Evolutionary conservation across 331 rosid species (phyloP), one percentile per base, ranked within the genome.

Genomic region (Prunus yedoensis): DNA sequence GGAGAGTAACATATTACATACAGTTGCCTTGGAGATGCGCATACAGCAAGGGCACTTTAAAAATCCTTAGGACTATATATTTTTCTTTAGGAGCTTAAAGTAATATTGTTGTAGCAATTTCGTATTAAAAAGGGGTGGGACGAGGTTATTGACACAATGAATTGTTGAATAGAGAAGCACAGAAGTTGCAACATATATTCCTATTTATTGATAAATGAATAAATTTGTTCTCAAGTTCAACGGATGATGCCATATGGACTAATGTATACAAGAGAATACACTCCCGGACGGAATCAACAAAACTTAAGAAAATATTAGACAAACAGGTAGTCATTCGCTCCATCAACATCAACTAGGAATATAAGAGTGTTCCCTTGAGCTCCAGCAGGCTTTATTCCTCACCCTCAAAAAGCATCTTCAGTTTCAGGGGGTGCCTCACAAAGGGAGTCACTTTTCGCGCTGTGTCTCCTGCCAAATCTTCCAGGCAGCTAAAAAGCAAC

Each of bases 1-100:
- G 87, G 79, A 78, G 80, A 79, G 70, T 85, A 63, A 80, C 59
- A 49, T 54, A 66, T 14, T 4, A 5, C 41, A 32, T 32, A 49
- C 30, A 43, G 54, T 10, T 47, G 38, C 43, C 25, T 45, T n/a
- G 12, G 5, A 23, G 21, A 13, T 63, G 64, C 45, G 65, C 51
- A 75, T 59, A 69, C 41, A 43, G 4, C 61, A 47, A 77, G 46
- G 65, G 70, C 21, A 61, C 52, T 64, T 70, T 67, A 32, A 53
- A 43, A 47, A 70, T 59, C 73, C 73, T 64, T 52, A 74, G 23
- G 73, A 65, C 35, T 59, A 65, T 16, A 66, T 51, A 15, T 72
- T 53, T 68, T 70, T 68, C 51, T 63, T 71, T 41, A 10, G 66
- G 69, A 70, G 81, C 62, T 60, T 56, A 68, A 68, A 14, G 62